Evolutionary conservation across 2,329 filamentous ascomycete genomes (phyloP).

Genomic region (Epichloe gansuensis): DNA sequence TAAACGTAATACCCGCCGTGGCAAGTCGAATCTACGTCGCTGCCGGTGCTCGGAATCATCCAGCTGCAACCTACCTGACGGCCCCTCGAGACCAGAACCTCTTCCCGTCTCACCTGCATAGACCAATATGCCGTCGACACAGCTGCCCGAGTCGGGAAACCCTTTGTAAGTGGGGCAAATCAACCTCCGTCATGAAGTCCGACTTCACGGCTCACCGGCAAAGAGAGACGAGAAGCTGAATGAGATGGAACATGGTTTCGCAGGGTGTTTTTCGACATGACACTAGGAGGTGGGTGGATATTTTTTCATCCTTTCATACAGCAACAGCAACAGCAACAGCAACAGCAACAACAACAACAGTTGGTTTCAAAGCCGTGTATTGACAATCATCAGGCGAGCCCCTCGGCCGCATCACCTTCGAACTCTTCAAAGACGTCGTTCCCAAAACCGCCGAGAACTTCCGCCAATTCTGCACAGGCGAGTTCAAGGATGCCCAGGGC

Average conservation of each 20-base stretch:
- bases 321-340: too few relatives aligned
- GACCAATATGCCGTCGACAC: conserved; percentile 29
- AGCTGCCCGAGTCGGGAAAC: conserved; percentile 34
- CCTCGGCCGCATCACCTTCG: conserved; percentile 77
- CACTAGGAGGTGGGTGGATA: conserved; percentile 54
- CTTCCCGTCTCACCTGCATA: background rate
- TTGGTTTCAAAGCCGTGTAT: too few relatives aligned
- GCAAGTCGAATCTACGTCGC: background rate
- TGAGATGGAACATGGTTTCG: background rate
- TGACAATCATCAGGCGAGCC: conserved; percentile 51
- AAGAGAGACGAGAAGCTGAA: background rate
- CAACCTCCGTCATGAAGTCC: background rate
- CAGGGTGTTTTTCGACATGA: conserved; percentile 65
- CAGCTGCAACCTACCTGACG: too few relatives aligned
- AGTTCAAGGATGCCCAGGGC: conserved; percentile 66
- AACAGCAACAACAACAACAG: too few relatives aligned
- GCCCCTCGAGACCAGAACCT: too few relatives aligned
- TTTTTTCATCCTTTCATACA: background rate
- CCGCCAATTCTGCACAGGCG: conserved; percentile 90
- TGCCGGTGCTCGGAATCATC: too few relatives aligned
- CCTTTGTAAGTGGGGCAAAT: conserved; percentile 28
- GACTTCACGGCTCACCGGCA: background rate
- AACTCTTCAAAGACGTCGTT: conserved; percentile 75
- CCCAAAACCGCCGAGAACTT: conserved; percentile 94
- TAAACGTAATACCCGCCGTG: background rate